Base-by-base conservation (phyloP, 2,329 filamentous ascomycete genomes). In the Harringtonia lauricola region DNA sequence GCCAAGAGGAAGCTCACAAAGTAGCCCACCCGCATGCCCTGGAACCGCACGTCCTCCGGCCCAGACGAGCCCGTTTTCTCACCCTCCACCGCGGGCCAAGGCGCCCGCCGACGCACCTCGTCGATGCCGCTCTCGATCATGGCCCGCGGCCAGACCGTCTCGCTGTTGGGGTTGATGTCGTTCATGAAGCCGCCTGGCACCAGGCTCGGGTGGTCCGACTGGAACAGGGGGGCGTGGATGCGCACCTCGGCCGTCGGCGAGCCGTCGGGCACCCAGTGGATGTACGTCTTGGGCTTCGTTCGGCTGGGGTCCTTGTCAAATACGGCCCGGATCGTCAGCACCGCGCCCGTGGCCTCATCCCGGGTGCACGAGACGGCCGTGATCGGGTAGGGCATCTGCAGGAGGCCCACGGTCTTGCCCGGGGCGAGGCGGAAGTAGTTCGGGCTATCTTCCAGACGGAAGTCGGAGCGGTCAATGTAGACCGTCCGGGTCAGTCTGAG, bases 1-100 rank as follows among this genome's bases (percentile, higher is more conserved):
- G 14, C 2, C 13, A 19, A 19, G 13, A 17, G 2, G 10, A 28
- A 18, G 66, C 71, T 69, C 48, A 74, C 71, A 65, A 92, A 92
- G 59, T 94, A 95, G 10, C 83, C 90, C 36, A 90, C 84, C 22
- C 90, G 75, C 72, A 95, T 80, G 3, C 80, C 90, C 70, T 96
- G 90, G 72, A 96, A 96, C 39, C 90, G 73, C 8, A 95, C 82
- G 43, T 73, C 83, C 64, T 86, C 85, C 21, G 77, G 76, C 1
- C 81, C 83, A 12, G 52, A 72, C 74, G 12, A 72, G 74, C 45
- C 72, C 66, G 51, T 72, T 47, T 66, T 74, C 60, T 88, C 85
- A 12, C 83, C 84, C 7, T 78, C 82, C 36, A 81, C 77, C 60
- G 84, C 81, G 2, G 87, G 86, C 87, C 87, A 94, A 7, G 86